Percentiles rank a stretch among this genome's conserved stretches.
phyloP scores from a whole-genome alignment of 805 yeast genomes.

The Komagataella ulmi region DNA sequence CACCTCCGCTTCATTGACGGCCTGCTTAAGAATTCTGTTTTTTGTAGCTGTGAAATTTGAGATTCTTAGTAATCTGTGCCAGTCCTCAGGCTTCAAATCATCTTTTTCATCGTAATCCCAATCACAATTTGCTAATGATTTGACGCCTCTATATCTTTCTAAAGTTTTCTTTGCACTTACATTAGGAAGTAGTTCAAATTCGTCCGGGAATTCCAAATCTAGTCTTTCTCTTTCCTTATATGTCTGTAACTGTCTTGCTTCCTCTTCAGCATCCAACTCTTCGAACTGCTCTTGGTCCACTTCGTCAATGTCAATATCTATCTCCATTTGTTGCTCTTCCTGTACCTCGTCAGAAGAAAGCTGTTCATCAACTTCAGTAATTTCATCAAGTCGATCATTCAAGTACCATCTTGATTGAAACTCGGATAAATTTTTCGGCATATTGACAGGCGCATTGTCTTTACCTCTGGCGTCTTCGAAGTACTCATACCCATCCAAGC shows the following conservation, averaged over 20 bases:
- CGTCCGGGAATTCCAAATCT: slow-evolving; percentile 92
- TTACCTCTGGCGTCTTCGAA: slow-evolving; percentile 12
- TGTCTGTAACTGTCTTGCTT: slow-evolving; percentile 57
- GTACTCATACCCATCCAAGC: slow-evolving; percentile 8
- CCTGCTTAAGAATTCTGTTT: slow-evolving; percentile 52
- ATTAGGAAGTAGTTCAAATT: slow-evolving; percentile 68
- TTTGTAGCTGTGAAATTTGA: slow-evolving; percentile 67
- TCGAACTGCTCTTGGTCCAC: slow-evolving; percentile 34
- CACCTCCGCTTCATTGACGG: slow-evolving; percentile 30
- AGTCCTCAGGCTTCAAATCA: slow-evolving; percentile 55
- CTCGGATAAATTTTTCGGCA: slow-evolving; percentile 64
- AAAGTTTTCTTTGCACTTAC: slow-evolving; percentile 69
- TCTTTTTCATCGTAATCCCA: slow-evolving; percentile 88
- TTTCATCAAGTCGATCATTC: slow-evolving; percentile 38
- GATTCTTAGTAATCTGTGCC: slow-evolving; percentile 64
- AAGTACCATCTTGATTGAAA: slow-evolving; percentile 68
- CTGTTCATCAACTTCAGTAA: slow-evolving; percentile 24
- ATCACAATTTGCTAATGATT: slow-evolving; percentile 61
- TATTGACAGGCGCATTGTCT: slow-evolving; percentile 15
- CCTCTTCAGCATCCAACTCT: slow-evolving; percentile 74
- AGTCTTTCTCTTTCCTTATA: slow-evolving; percentile 64
- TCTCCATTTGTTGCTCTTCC: slow-evolving; percentile 18
- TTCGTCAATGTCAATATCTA: slow-evolving; percentile 32
- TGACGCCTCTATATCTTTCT: slow-evolving; percentile 74
- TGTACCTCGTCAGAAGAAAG: slow-evolving; percentile 20